phyloP scores from a whole-genome alignment of 768 basidiomycete species.

The Jaapia argillacea region DNA sequence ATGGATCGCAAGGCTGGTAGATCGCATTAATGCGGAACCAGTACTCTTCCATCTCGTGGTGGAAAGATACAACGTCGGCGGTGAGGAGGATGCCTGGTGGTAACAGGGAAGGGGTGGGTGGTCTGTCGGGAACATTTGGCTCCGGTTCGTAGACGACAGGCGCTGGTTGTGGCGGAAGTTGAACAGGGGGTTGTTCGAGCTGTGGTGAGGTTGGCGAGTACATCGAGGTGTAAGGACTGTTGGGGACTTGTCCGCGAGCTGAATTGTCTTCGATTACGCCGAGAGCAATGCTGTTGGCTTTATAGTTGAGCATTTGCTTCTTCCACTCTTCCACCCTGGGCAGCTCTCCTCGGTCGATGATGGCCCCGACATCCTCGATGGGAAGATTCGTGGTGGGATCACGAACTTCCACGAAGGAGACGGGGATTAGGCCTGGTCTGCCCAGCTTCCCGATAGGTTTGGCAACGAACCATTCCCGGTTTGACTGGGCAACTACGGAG shows the following conservation, averaged over 20 bases:
- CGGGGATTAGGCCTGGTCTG: conserved; percentile 93
- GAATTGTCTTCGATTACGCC: conserved; percentile 73
- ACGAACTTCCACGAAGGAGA: conserved; percentile 93
- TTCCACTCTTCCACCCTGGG: conserved; percentile 99
- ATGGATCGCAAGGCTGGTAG: conserved; percentile 72
- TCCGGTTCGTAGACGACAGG: neutral
- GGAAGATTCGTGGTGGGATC: conserved; percentile 82
- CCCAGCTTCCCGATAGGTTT: conserved; percentile 95
- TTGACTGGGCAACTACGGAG: conserved; percentile 98
- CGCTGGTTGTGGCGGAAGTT: neutral
- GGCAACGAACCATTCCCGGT: conserved; percentile 99
- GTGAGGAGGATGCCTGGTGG: conserved; percentile 79
- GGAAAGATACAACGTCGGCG: conserved; percentile 92
- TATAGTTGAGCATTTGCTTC: conserved; percentile 88
- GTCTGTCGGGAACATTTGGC: conserved; percentile 1
- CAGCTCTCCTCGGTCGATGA: conserved; percentile 82
- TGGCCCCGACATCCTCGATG: conserved; percentile 59
- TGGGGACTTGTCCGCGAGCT: conserved; percentile 29
- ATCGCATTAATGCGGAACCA: conserved; percentile 94
- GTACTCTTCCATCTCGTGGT: conserved; percentile 91
- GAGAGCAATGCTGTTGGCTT: conserved; percentile 90
- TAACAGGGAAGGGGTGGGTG: conserved; percentile 22
- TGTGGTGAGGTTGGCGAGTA: conserved; percentile 2
- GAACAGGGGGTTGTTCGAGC: neutral
- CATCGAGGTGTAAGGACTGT: conserved; percentile 28